Conservation (phyloP, 2,329 filamentous ascomycete genomes). For the Fusarium albosuccineum region DNA sequence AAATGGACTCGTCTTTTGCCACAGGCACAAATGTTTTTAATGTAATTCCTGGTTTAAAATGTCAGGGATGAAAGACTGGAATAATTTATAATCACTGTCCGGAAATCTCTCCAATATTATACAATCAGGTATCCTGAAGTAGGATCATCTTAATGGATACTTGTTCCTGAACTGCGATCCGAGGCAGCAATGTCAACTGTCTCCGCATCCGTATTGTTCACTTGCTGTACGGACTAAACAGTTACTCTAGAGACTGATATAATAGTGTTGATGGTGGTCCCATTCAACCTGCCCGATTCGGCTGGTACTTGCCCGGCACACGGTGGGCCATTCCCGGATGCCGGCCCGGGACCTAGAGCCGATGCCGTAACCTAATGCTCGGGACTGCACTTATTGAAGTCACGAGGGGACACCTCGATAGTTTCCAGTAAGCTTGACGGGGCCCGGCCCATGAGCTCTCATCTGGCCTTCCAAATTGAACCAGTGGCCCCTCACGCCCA, state of each 20-base stretch:
- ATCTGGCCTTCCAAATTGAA: neutral
- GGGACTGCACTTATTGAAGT: neutral
- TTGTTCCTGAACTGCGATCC: no score
- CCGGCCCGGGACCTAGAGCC: neutral
- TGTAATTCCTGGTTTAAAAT: neutral
- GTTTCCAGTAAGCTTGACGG: neutral
- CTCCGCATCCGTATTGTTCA: no score
- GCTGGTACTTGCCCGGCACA: neutral
- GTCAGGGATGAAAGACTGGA: no score
- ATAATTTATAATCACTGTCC: no score
- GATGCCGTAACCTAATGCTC: neutral
- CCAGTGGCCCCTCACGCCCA: neutral
- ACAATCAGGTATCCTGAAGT: no score
- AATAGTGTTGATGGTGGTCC: neutral
- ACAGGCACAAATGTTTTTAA: neutral
- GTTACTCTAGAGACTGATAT: no score
- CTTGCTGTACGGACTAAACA: no score
- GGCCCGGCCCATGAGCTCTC: neutral
- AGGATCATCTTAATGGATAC: no score
- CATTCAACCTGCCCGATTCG: constrained; percentile 2
- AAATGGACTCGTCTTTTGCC: constrained; percentile 2
- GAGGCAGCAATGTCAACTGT: no score
- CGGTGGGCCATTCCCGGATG: neutral
- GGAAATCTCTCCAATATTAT: no score
- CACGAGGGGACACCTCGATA: neutral